Evolutionary conservation across 1,139 yeast genomes (phyloP), one percentile per base, ranked within the genome.

Genomic region (Candida smagusa): DNA sequence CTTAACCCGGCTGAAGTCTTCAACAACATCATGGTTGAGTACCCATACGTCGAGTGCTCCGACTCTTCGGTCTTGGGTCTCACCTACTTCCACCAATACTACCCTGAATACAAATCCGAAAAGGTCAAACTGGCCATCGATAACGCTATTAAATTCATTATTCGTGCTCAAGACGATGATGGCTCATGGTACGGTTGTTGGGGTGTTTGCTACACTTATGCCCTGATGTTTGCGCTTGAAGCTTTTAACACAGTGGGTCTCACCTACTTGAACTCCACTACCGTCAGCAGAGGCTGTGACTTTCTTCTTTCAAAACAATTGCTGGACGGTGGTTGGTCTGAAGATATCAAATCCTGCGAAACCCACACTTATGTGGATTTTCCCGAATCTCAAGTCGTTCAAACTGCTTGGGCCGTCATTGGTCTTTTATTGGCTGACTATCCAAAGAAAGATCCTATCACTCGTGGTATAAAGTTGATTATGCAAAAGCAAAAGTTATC

Each of bases 151-250:
- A 63, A 74, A 3, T 94, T 83, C 52, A 87, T 94, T 34, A 75
- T 76, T 36, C 59, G 67, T 4, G 75, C 76, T 2, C 98, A 94
- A 59, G 68, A 72, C 32, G 54, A 58, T 0, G 96, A 92, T 58
- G 99, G 99, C 0, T 82, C 96, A 7, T 94, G 98, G 97, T 94
- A 90, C 58, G 99, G 99, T 1, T 82, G 90, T 31, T 94, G 99
- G 99, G 99, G 98, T 31, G 84, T 94, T 8, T 94, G 99, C 56
- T 89, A 76, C 56, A 87, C 97, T 0, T 94, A 94, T 61, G 97
- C 98, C 0, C 85, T 92, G 1, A 94, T 94, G 98, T 94, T 94
- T 75, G 98, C 99, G 0, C 63, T 92, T 24, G 99, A 94, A 52
- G 97, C 98, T 0, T 69, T 92, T 37, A 68, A 78, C 29, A 77